Evolutionary conservation across 2,329 filamentous ascomycete genomes (phyloP).

Genomic region (Phialemonium atrogriseum): DNA sequence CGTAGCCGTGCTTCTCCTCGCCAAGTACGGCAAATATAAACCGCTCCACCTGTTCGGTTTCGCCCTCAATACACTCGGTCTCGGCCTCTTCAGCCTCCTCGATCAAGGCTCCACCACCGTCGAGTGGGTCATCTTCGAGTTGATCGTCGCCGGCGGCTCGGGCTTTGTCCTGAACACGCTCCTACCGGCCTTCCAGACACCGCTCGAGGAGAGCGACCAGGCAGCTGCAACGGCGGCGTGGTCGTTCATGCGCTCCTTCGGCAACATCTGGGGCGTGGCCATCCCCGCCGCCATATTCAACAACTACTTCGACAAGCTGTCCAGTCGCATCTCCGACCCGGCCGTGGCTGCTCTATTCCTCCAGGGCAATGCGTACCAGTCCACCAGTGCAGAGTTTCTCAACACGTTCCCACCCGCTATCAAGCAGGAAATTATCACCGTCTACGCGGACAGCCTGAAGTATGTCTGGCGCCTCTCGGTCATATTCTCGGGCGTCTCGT

Average conservation of each 20-base stretch:
- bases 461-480: slow-evolving; percentile 15
- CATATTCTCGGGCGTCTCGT: slow-evolving; percentile 14
- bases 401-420: slow-evolving; percentile 3
- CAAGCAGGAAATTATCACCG: slow-evolving; percentile 10
- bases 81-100: slow-evolving; percentile 24
- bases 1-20: slow-evolving; percentile 10
- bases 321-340: slow-evolving; percentile 6
- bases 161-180: slow-evolving; percentile 31
- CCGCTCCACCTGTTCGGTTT: slow-evolving; percentile 1
- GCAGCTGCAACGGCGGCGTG: slow-evolving; percentile 28
- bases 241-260: slow-evolving; percentile 35
- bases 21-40: slow-evolving; percentile 12
- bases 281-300: slow-evolving; percentile 32
- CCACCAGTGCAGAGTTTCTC: slow-evolving; percentile 14
- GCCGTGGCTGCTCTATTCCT: slow-evolving; percentile 5
- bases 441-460: slow-evolving; percentile 9
- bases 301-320: slow-evolving; percentile 6
- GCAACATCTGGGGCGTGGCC: slow-evolving; percentile 35
- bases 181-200: slow-evolving; percentile 33
- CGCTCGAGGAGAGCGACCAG: slow-evolving; percentile 22
- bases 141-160: slow-evolving; percentile 28
- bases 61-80: slow-evolving; percentile 4
- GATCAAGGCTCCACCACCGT: slow-evolving; percentile 22
- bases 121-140: slow-evolving; percentile 31
- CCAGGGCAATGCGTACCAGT: slow-evolving; percentile 15